These are phyloP conservation scores for Rhododendron molle DNA, from an alignment of 148 eudicot genomes.

Conservation along the genomic window DNA sequence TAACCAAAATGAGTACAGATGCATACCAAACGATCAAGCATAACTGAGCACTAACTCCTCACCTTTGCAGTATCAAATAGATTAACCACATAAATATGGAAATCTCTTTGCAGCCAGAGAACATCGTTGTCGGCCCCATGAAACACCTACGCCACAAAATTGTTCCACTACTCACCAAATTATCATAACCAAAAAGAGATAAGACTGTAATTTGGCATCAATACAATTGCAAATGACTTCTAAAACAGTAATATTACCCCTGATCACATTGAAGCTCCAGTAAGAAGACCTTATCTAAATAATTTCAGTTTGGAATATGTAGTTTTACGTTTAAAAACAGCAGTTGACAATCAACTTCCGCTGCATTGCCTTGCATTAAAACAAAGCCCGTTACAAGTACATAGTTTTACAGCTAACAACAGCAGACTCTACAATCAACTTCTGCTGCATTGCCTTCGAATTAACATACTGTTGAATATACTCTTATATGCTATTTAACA, in stretches of 20 bases:
- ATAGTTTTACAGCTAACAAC: neutral
- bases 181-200: neutral
- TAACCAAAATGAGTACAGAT: neutral
- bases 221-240: neutral
- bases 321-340: neutral
- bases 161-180: neutral
- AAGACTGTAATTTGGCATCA: neutral
- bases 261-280: neutral
- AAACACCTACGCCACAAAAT: slow-evolving; percentile 55
- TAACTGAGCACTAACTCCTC: slow-evolving; percentile 4
- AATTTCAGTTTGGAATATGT: neutral
- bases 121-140: slow-evolving; percentile 97
- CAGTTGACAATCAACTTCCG: neutral
- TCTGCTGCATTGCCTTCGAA: neutral
- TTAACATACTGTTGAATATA: neutral
- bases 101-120: slow-evolving; percentile 98
- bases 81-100: slow-evolving; percentile 86
- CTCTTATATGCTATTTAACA: neutral
- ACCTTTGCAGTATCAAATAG: slow-evolving; percentile 98
- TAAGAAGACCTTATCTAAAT: neutral
- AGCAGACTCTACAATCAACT: neutral
- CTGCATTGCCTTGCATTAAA: neutral
- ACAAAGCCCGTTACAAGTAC: neutral
- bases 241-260: neutral
- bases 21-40: neutral